These are phyloP conservation scores for Malus fusca DNA, from an alignment of 306 rosid species.

Conservation along the genomic window DNA sequence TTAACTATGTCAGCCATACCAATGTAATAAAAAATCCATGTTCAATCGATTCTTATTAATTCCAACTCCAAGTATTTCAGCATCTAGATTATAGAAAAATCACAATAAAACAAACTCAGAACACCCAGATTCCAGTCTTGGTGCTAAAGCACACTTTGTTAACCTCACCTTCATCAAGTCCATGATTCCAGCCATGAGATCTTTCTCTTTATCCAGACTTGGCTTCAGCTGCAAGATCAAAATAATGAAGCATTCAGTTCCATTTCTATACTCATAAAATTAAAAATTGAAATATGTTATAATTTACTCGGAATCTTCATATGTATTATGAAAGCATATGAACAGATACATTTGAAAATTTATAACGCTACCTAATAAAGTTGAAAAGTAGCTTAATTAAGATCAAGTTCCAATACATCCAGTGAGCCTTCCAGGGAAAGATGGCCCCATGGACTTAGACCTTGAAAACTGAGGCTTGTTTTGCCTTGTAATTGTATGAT, in stretches of 20 bases:
- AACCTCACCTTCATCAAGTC: conserved; percentile 82
- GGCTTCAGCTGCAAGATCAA: conserved; percentile 57
- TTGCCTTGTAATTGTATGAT: neutral
- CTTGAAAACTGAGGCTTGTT: neutral
- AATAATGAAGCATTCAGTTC: neutral
- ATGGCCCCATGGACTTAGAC: neutral
- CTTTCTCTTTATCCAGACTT: conserved; percentile 50
- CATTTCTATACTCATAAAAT: too few species aligned
- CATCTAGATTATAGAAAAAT: neutral
- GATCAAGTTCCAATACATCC: conserved; percentile 17
- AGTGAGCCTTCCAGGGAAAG: conserved; percentile 17
- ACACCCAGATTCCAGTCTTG: too few species aligned
- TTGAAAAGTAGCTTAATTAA: neutral
- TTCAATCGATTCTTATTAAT: neutral
- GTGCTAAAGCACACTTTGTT: neutral
- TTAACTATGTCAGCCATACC: neutral
- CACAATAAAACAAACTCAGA: too few species aligned
- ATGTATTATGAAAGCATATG: neutral
- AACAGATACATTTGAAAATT: neutral
- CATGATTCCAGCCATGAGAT: conserved; percentile 94
- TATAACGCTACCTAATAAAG: too few species aligned
- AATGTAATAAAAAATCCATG: neutral
- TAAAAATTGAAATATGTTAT: too few species aligned
- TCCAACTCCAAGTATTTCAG: neutral
- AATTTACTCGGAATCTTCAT: neutral